Evolutionary conservation across 1,139 yeast species (phyloP).

Genomic region (Schwanniomyces etchellsii): DNA sequence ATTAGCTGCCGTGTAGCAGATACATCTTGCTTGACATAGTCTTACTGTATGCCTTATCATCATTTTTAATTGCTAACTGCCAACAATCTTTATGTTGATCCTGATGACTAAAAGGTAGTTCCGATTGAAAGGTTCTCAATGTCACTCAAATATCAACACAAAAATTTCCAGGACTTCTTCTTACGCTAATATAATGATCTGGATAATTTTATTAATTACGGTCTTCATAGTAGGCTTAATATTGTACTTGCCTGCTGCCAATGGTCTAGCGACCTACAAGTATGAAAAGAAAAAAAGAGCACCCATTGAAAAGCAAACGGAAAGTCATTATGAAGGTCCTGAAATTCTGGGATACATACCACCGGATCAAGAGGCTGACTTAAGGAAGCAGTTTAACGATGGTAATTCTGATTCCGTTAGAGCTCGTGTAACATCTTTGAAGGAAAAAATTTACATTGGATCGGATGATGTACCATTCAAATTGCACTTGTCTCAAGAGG

Average conservation of each 20-base stretch:
- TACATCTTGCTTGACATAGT: too few species aligned
- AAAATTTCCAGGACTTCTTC: too few species aligned
- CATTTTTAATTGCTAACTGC: too few species aligned
- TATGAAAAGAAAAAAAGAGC: constrained; percentile 14
- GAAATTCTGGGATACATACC: constrained; percentile 22
- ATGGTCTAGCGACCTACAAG: constrained; percentile 32
- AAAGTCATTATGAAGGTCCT: constrained; percentile 2
- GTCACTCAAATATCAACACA: too few species aligned
- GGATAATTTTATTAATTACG: constrained; percentile 19
- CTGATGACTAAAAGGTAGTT: too few species aligned
- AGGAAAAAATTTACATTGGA: constrained; percentile 28
- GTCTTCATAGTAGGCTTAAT: constrained; percentile 25
- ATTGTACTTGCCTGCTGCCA: constrained; percentile 30
- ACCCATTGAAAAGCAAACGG: constrained; percentile 3
- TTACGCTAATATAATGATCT: constrained; percentile 29
- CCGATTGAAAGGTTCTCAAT: too few species aligned
- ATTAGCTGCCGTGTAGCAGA: too few species aligned
- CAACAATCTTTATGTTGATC: too few species aligned
- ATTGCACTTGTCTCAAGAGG: constrained; percentile 21
- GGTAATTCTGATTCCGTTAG: constrained; percentile 6
- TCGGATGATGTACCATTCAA: constrained; percentile 36
- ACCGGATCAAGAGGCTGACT: constrained; percentile 28
- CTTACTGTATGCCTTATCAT: too few species aligned
- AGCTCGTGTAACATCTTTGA: constrained; percentile 23
- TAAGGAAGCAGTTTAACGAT: constrained; percentile 6